phyloP scores from a whole-genome alignment of 441 rosid species.

The Gossypium laxum region DNA sequence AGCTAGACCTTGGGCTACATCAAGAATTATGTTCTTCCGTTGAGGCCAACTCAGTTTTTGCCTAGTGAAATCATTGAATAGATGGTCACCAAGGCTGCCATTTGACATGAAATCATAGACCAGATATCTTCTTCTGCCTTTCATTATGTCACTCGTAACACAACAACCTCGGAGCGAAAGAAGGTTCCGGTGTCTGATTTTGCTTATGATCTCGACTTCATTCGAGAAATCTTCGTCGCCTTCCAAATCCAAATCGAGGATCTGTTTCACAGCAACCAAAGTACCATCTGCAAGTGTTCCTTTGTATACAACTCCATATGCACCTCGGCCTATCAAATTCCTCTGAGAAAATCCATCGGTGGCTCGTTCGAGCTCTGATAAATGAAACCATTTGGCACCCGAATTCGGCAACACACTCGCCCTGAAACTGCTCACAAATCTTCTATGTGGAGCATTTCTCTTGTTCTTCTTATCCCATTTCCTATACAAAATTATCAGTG shows the following conservation, averaged over 20 bases:
- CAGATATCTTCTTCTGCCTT: constrained; percentile 42
- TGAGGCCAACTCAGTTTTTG: constrained; percentile 39
- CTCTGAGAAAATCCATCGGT: constrained; percentile 37
- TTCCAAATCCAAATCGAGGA: constrained; percentile 34
- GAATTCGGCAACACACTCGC: constrained; percentile 33
- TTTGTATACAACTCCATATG: constrained; percentile 37
- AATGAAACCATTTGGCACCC: constrained; percentile 45
- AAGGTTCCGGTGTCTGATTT: constrained; percentile 47
- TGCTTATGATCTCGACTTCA: constrained; percentile 60
- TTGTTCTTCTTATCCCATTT: constrained; percentile 23
- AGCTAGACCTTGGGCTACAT: constrained; percentile 47
- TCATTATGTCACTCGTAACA: constrained; percentile 29
- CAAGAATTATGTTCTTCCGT: constrained; percentile 46
- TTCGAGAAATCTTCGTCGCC: constrained; percentile 30
- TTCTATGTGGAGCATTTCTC: constrained; percentile 24
- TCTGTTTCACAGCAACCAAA: constrained; percentile 40
- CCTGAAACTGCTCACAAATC: constrained; percentile 30
- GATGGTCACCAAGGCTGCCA: constrained; percentile 40
- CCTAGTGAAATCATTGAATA: constrained; percentile 15
- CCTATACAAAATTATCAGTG: constrained; percentile 21
- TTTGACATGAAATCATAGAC: constrained; percentile 52
- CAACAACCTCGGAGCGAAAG: constrained; percentile 58
- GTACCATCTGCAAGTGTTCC: constrained; percentile 40
- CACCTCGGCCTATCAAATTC: constrained; percentile 47
- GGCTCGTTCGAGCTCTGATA: constrained; percentile 38